Conservation (phyloP, 164 flowering plant species). For the Vitis rotundifolia region DNA sequence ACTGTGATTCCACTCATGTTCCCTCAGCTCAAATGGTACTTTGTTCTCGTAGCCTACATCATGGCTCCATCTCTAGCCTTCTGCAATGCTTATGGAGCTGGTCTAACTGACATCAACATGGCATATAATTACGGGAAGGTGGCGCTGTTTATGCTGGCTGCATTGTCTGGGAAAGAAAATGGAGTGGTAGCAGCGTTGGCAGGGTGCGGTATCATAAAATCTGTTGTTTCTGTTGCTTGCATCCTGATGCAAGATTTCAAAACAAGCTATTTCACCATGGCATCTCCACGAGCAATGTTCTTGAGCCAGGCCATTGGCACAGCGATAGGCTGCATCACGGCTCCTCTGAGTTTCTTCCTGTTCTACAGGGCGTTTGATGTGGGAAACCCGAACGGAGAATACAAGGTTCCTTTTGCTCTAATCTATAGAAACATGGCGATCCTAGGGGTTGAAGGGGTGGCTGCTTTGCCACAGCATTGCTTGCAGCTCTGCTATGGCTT, state of each 20-base stretch:
- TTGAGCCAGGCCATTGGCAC: conserved; percentile 58
- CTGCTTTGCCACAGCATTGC: conserved; percentile 65
- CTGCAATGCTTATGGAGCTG: conserved; percentile 74
- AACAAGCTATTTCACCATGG: conserved; percentile 49
- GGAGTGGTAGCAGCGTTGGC: conserved; percentile 59
- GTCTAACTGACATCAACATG: conserved; percentile 65
- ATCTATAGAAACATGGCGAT: conserved; percentile 72
- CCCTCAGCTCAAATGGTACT: conserved; percentile 66
- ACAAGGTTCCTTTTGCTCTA: conserved; percentile 65
- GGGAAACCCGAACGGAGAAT: conserved; percentile 65
- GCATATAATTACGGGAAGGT: conserved; percentile 66
- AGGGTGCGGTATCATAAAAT: conserved; percentile 60
- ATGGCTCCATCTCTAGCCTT: conserved; percentile 62
- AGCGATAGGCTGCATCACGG: conserved; percentile 43
- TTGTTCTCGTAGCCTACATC: conserved; percentile 47
- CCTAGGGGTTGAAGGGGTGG: conserved; percentile 60
- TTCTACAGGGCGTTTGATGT: conserved; percentile 71
- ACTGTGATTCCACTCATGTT: conserved; percentile 50
- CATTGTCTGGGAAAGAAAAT: conserved; percentile 41
- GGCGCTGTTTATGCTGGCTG: conserved; percentile 53
- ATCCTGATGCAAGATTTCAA: conserved; percentile 65
- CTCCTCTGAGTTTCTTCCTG: conserved; percentile 57
- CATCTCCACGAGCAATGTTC: conserved; percentile 65
- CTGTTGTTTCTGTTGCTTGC: conserved; percentile 56
- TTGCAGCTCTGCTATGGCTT: conserved; percentile 59